A percentile compares a stretch with the other conserved stretches of the same genome.
Evolutionary conservation across 345 rosid genomes (phyloP).

Genomic region (Pistacia integerrima): DNA sequence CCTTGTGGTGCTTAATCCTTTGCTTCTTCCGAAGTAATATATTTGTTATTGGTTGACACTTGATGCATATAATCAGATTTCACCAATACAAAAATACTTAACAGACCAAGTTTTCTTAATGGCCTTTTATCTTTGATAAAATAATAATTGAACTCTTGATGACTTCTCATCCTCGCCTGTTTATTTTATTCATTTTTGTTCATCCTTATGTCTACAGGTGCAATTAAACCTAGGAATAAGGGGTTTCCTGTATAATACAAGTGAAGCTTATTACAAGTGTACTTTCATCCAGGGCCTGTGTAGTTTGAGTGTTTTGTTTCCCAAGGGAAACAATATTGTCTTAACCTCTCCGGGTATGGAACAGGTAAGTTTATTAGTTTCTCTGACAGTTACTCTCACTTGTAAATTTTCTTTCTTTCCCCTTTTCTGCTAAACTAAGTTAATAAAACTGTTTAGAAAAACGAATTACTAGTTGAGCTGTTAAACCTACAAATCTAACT

Average conservation of each 20-base stretch:
- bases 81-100: not conserved
- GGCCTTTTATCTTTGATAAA: not conserved
- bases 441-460: not conserved
- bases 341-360: slow-evolving; percentile 68
- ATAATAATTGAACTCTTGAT: not conserved
- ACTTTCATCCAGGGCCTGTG: slow-evolving; percentile 57
- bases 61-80: not conserved
- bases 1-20: not conserved
- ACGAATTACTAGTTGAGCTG: no score
- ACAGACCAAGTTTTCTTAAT: not conserved
- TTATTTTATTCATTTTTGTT: slow-evolving; percentile 12
- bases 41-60: not conserved
- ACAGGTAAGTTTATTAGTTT: slow-evolving; percentile 43
- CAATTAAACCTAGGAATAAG: slow-evolving; percentile 53
- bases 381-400: not conserved
- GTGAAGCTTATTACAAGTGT: slow-evolving; percentile 78
- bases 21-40: not conserved
- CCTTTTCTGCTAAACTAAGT: not conserved
- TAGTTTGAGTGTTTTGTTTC: slow-evolving; percentile 59
- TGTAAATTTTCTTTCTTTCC: not conserved
- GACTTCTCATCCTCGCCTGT: not conserved
- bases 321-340: slow-evolving; percentile 59
- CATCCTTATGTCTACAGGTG: slow-evolving; percentile 55
- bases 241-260: slow-evolving; percentile 70
- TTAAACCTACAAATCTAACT: no score